phyloP scores from a whole-genome alignment of 129 eudicot genomes.

The Escallonia herrerae region DNA sequence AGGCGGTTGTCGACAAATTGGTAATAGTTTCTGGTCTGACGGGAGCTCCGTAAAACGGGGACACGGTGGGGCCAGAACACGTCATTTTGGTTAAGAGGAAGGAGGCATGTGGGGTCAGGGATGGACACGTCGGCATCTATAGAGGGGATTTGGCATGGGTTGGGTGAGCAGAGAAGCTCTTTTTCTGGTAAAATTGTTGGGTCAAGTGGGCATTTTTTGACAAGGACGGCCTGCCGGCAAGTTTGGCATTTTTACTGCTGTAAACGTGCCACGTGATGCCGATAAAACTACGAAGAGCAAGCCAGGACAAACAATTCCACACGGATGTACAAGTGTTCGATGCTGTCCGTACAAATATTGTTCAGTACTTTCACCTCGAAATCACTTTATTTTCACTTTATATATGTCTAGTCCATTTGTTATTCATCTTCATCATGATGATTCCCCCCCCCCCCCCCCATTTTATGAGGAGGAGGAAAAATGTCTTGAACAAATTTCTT shows the following conservation, averaged over 20 bases:
- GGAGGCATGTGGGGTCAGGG: constrained; percentile 32
- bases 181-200: constrained; percentile 45
- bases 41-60: constrained; percentile 20
- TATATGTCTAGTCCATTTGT: too few relatives aligned
- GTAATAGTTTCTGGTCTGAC: constrained; percentile 15
- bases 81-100: constrained; percentile 1
- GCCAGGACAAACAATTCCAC: too few relatives aligned
- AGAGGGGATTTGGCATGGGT: too few relatives aligned
- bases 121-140: constrained; percentile 25
- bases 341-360: too few relatives aligned
- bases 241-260: constrained; percentile 40
- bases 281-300: too few relatives aligned
- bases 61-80: constrained; percentile 40
- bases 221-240: constrained; percentile 46
- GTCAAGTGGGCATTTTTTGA: constrained; percentile 12
- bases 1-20: constrained; percentile 29
- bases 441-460: too few relatives aligned
- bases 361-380: too few relatives aligned
- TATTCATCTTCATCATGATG: too few relatives aligned
- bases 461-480: too few relatives aligned
- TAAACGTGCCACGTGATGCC: constrained; percentile 32
- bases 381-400: too few relatives aligned
- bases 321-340: too few relatives aligned
- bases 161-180: constrained; percentile 24
- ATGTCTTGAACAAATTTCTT: too few relatives aligned